Conservation (phyloP, 768 basidiomycete genomes). For the Tylopilus sp. region DNA sequence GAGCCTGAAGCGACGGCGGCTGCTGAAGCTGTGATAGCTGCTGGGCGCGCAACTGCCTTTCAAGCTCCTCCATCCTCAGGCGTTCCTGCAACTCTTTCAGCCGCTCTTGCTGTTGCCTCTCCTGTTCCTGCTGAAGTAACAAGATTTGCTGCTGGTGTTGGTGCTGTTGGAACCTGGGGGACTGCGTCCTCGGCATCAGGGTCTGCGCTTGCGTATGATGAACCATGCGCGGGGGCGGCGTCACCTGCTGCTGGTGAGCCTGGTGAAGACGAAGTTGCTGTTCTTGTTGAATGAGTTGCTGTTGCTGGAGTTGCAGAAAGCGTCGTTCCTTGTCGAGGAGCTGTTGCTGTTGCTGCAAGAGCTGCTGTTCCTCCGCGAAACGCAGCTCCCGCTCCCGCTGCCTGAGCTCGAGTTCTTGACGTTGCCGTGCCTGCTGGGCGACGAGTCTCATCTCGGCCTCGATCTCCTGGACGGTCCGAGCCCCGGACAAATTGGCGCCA, state of each 20-base stretch:
- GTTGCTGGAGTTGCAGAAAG: conserved; percentile 44
- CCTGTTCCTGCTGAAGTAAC: conserved; percentile 65
- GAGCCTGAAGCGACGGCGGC: conserved; percentile 37
- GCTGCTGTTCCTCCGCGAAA: conserved; percentile 32
- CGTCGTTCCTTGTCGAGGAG: conserved; percentile 41
- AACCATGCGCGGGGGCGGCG: conserved; percentile 73
- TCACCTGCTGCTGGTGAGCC: conserved; percentile 37
- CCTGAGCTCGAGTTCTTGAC: conserved; percentile 42
- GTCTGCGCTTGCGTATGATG: conserved; percentile 24
- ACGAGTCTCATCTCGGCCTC: conserved; percentile 79
- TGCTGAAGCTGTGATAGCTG: conserved; percentile 48
- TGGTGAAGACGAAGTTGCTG: conserved; percentile 37
- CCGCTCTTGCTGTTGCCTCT: conserved; percentile 54
- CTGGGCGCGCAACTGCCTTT: conserved; percentile 56
- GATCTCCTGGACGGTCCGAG: conserved; percentile 74
- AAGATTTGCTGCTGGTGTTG: conserved; percentile 72
- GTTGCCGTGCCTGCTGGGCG: conserved; percentile 43
- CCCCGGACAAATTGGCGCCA: conserved; percentile 35
- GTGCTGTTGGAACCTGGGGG: conserved; percentile 74
- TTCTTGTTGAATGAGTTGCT: conserved; percentile 33
- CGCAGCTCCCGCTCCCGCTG: conserved; percentile 44
- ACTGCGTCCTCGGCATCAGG: conserved; percentile 57
- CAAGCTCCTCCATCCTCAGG: conserved; percentile 59
- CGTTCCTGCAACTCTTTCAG: conserved; percentile 63
- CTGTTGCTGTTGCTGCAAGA: conserved; percentile 33